These are phyloP conservation scores for Ogataea hybrid DNA, from an alignment of 1,139 yeast species.

Conservation along the genomic window DNA sequence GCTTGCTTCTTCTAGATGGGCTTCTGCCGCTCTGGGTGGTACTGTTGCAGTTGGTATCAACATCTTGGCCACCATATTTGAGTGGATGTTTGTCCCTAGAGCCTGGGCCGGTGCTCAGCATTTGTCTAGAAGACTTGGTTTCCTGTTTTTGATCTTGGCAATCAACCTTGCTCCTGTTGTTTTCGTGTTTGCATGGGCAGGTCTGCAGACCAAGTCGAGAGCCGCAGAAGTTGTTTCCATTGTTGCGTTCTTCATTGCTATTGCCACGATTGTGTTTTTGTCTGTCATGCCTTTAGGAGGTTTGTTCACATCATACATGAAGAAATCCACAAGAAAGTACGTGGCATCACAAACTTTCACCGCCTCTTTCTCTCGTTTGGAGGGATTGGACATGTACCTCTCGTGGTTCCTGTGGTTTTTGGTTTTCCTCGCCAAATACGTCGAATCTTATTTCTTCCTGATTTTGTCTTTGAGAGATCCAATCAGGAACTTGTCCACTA, in stretches of 20 bases:
- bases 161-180: conserved; percentile 84
- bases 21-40: conserved; percentile 93
- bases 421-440: conserved; percentile 83
- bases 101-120: conserved; percentile 99
- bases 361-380: conserved; percentile 78
- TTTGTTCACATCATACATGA: conserved; percentile 88
- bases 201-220: conserved; percentile 61
- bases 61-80: conserved; percentile 83
- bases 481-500: conserved; percentile 66
- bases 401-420: conserved; percentile 88
- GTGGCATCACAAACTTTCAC: conserved; percentile 96
- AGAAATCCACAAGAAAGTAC: conserved; percentile 82
- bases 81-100: conserved; percentile 97
- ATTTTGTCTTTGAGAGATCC: conserved; percentile 92
- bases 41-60: conserved; percentile 78
- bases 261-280: conserved; percentile 80
- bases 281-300: conserved; percentile 98
- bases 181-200: conserved; percentile 83
- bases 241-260: conserved; percentile 86
- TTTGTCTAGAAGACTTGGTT: conserved; percentile 80
- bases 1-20: conserved; percentile 85
- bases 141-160: conserved; percentile 62
- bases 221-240: conserved; percentile 82
- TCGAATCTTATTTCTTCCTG: conserved; percentile 93
- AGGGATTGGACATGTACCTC: conserved; percentile 94